phyloP scores from a whole-genome alignment of 2,329 filamentous ascomycete species.

The Sphaerulina vaccinii region DNA sequence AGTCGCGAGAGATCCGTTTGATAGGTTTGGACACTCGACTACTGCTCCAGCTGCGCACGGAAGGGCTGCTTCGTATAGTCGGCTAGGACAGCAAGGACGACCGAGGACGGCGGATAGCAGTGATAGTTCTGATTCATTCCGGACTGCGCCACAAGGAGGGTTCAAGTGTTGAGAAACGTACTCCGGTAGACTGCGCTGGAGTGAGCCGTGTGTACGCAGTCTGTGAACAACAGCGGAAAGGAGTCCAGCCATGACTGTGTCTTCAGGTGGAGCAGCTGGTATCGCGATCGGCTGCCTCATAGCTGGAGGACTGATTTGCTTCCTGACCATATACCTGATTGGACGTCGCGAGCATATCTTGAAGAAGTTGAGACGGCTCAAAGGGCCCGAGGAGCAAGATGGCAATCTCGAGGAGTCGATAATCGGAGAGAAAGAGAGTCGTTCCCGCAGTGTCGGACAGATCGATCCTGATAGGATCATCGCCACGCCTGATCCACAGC shows the following conservation, averaged over 20 bases:
- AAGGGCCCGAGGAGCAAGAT: neutral
- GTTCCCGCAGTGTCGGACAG: neutral
- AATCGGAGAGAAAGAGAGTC: neutral
- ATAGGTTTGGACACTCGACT: neutral
- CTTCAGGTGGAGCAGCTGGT: constrained; percentile 9
- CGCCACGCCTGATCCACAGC: neutral
- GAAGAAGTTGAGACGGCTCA: constrained; percentile 1
- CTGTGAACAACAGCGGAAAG: neutral
- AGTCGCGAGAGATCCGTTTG: constrained; percentile 8
- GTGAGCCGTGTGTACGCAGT: constrained; percentile 14
- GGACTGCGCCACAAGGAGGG: constrained; percentile 9
- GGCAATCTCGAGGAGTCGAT: constrained; percentile 5
- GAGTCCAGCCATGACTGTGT: neutral
- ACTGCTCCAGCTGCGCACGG: neutral
- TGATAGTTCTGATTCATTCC: constrained; percentile 11
- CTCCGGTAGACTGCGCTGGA: constrained; percentile 9
- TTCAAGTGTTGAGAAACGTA: constrained; percentile 14
- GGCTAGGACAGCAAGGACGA: neutral
- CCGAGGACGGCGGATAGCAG: constrained; percentile 1
- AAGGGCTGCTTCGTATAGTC: constrained; percentile 5
- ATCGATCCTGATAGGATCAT: neutral
- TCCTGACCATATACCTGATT: constrained; percentile 7
- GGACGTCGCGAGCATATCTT: constrained; percentile 3
- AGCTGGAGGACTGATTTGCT: constrained; percentile 7
- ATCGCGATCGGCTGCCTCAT: constrained; percentile 14